Evolutionary conservation across 345 rosid species (phyloP).

Genomic region (Dipteronia sinensis): DNA sequence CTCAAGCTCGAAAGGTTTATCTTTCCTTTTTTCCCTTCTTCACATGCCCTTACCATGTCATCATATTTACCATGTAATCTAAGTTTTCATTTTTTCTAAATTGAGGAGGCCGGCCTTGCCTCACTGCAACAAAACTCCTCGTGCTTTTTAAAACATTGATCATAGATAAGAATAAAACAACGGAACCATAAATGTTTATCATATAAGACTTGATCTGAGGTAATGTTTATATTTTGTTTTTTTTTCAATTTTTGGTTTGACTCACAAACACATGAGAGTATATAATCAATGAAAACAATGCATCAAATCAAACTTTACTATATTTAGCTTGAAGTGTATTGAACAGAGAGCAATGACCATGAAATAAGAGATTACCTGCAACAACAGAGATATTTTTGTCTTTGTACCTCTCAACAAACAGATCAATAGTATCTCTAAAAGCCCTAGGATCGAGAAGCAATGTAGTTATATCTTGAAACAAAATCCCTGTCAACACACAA

Average conservation of each 20-base stretch:
- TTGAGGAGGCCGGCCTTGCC: too few relatives aligned
- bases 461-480: constrained; percentile 90
- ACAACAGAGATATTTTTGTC: constrained; percentile 69
- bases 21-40: too few relatives aligned
- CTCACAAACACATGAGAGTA: background rate
- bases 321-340: background rate
- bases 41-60: too few relatives aligned
- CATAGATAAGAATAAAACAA: background rate
- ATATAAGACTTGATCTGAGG: background rate
- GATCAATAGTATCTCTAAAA: constrained; percentile 72
- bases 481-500: constrained; percentile 55
- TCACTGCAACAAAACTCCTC: too few relatives aligned
- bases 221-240: background rate
- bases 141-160: too few relatives aligned
- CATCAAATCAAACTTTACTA: background rate
- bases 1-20: too few relatives aligned
- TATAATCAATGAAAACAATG: background rate
- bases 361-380: constrained; percentile 51
- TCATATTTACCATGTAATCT: too few relatives aligned
- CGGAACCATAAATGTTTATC: background rate
- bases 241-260: background rate
- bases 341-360: background rate
- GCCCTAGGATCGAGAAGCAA: constrained; percentile 73
- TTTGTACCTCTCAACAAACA: constrained; percentile 82
- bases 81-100: too few relatives aligned